Evolutionary conservation across 2,329 filamentous ascomycete genomes (phyloP).

Genomic region (Hypoxylon sp.): DNA sequence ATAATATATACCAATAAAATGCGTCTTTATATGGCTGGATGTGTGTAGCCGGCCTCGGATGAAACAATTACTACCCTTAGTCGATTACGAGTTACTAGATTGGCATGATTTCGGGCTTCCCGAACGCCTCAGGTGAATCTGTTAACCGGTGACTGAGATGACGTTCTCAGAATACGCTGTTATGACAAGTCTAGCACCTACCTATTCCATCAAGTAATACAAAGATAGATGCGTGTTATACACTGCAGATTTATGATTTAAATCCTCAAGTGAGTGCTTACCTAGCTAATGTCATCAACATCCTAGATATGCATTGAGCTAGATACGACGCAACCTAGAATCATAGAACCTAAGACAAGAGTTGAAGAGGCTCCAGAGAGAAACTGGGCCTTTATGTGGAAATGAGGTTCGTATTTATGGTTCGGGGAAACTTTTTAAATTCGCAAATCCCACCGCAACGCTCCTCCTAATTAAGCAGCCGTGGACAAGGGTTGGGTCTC

Average conservation of each 20-base stretch:
- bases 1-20: not conserved
- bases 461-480: no score
- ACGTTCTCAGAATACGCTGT: not conserved
- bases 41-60: not conserved
- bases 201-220: not conserved
- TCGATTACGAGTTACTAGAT: not conserved
- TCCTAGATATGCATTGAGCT: not conserved
- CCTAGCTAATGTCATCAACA: not conserved
- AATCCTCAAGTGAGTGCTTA: not conserved
- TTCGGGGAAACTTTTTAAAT: no score
- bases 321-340: no score
- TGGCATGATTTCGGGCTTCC: not conserved
- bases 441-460: no score
- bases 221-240: not conserved
- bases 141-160: not conserved
- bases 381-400: no score
- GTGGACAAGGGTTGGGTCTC: no score
- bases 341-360: no score
- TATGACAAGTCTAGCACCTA: not conserved
- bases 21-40: not conserved
- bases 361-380: no score
- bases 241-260: not conserved
- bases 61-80: not conserved
- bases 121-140: not conserved
- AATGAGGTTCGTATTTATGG: no score